These are phyloP conservation scores for Tranzscheliella williamsii DNA, from an alignment of 1,284 basidiomycete species.

Conservation along the genomic window DNA sequence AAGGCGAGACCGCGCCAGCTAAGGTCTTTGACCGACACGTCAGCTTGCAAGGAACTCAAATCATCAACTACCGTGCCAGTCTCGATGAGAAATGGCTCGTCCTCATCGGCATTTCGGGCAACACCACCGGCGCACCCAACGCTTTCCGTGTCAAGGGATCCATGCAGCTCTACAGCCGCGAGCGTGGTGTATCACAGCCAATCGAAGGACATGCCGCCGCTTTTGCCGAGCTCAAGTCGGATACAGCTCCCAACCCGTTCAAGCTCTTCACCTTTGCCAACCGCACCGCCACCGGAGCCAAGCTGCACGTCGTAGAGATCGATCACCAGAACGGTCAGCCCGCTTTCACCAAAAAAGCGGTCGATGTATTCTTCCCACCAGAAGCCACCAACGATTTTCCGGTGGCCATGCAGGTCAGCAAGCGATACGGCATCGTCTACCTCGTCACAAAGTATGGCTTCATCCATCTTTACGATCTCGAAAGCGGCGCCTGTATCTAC, in stretches of 20 bases:
- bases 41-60: slow-evolving; percentile 89
- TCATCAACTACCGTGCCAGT: slow-evolving; percentile 96
- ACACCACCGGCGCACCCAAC: slow-evolving; percentile 75
- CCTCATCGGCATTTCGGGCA: slow-evolving; percentile 91
- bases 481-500: slow-evolving; percentile 97
- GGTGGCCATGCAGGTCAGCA: slow-evolving; percentile 99
- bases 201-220: slow-evolving; percentile 98
- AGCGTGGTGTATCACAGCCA: slow-evolving; percentile 91
- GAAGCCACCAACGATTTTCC: slow-evolving; percentile 99
- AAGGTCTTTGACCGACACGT: slow-evolving; percentile 97
- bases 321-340: slow-evolving; percentile 94
- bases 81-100: slow-evolving; percentile 97
- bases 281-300: slow-evolving; percentile 91
- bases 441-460: slow-evolving; percentile 99
- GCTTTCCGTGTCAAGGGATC: slow-evolving; percentile 65
- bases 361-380: slow-evolving; percentile 98
- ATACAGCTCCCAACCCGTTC: slow-evolving; percentile 50
- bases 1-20: slow-evolving; percentile 72
- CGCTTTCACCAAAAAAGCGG: slow-evolving; percentile 95
- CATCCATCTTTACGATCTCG: slow-evolving; percentile 98
- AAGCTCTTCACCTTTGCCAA: slow-evolving; percentile 97
- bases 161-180: slow-evolving; percentile 92
- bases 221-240: slow-evolving; percentile 81
- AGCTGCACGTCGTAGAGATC: slow-evolving; percentile 98
- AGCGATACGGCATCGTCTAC: slow-evolving; percentile 95